Evolutionary conservation across 2,329 filamentous ascomycete species (phyloP).

Genomic region (Pleurostoma richardsiae): DNA sequence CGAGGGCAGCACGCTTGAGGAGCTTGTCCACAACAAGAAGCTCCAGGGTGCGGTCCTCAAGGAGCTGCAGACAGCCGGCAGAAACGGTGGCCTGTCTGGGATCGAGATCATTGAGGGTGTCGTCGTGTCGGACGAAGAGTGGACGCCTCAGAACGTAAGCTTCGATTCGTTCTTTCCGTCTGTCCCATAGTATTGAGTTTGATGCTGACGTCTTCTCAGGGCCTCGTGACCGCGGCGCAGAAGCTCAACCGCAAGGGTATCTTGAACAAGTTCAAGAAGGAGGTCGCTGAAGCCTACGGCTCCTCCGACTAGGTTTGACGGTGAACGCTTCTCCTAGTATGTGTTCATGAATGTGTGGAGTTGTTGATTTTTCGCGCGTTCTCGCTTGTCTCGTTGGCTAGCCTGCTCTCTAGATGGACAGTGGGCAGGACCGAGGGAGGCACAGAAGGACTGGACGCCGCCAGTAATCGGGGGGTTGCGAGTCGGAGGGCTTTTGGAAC

Average conservation of each 20-base stretch:
- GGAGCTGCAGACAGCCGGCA: constrained; percentile 58
- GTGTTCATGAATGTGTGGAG: no score
- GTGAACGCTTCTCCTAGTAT: no score
- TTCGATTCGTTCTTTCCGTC: background rate
- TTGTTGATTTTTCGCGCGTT: no score
- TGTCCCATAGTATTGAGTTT: background rate
- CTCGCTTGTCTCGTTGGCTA: no score
- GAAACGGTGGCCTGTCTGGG: constrained; percentile 55
- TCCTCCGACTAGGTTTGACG: constrained; percentile 12
- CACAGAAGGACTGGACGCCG: no score
- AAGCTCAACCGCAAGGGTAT: constrained; percentile 69
- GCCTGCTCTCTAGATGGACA: no score
- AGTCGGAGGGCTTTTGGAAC: background rate
- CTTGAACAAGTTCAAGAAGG: constrained; percentile 53
- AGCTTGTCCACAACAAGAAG: constrained; percentile 64
- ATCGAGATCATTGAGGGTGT: constrained; percentile 71
- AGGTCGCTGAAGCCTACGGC: constrained; percentile 57
- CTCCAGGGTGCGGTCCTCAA: constrained; percentile 57
- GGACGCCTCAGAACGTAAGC: constrained; percentile 70
- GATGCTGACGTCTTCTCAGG: constrained; percentile 35
- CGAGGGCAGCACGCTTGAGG: constrained; percentile 53
- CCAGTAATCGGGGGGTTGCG: no score
- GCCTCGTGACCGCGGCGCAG: constrained; percentile 63
- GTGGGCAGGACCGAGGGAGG: no score
- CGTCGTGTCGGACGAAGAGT: constrained; percentile 67